phyloP scores from a whole-genome alignment of 768 basidiomycete genomes.

The Leccinum olivaceopallidum region DNA sequence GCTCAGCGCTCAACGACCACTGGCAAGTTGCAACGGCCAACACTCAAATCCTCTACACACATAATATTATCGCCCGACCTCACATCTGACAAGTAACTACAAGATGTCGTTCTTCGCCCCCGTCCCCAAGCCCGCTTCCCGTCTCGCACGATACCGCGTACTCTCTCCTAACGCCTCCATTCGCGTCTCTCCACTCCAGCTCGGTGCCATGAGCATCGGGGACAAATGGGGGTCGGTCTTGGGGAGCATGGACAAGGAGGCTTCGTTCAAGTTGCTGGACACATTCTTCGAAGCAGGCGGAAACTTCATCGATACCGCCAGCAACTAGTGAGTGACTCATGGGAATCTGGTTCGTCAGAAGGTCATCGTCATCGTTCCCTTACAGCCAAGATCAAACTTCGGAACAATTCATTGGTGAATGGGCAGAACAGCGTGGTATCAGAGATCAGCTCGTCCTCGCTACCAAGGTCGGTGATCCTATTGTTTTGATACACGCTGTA shows the following conservation, averaged over 20 bases:
- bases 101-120: slow-evolving; percentile 6
- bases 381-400: slow-evolving; percentile 40
- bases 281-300: slow-evolving; percentile 47
- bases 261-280: slow-evolving; percentile 47
- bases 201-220: slow-evolving; percentile 52
- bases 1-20: neutral
- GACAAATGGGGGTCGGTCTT: slow-evolving; percentile 39
- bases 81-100: neutral
- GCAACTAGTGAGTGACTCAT: slow-evolving; percentile 38
- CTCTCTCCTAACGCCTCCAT: slow-evolving; percentile 43
- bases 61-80: neutral
- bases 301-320: slow-evolving; percentile 51
- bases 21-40: no score
- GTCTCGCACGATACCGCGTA: slow-evolving; percentile 40
- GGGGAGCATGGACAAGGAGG: slow-evolving; percentile 46
- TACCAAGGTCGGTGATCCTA: slow-evolving; percentile 32
- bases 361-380: neutral
- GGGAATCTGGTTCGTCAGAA: neutral
- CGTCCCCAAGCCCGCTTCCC: slow-evolving; percentile 31
- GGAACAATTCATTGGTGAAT: slow-evolving; percentile 49
- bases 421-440: slow-evolving; percentile 42
- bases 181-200: slow-evolving; percentile 48
- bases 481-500: neutral
- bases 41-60: neutral
- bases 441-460: slow-evolving; percentile 48